Evolutionary conservation across 2,329 filamentous ascomycete genomes (phyloP), one percentile per base, ranked within the genome.

Genomic region (Claviceps capensis): DNA sequence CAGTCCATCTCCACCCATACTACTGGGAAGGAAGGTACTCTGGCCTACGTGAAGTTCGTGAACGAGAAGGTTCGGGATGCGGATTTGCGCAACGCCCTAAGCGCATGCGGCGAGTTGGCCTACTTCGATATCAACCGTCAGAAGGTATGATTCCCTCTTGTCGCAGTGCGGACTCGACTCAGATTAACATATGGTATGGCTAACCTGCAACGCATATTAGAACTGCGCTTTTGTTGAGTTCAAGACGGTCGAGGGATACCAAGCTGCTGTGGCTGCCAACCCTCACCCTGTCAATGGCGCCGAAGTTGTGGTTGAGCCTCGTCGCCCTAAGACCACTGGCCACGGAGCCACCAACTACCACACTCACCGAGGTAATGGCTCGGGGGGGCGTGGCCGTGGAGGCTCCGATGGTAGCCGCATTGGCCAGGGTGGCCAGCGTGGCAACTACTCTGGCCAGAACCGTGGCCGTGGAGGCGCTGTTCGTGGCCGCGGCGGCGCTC

Each of bases 171-270:
- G 4, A 22, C 14, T 17, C 5, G 22, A 17, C 14, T 34, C 8
- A 8, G 11, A 45, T 16, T 1, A 40, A 13, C 5, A 40, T 3
- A 17, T n/a, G 36, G 40, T 5, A 16, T 43, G 46, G 19, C 51
- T 52, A 37, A 52, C 47, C 3, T 34, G 16, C 30, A 49, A 43
- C 30, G 49, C 42, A 30, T 64, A 11, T 34, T 34, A 95, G 91
- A 96, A 93, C 77, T 96, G 89, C 64, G 93, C 93, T 26, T 97
- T 97, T 65, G 88, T 96, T 54, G 93, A 98, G 68, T 98, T 93
- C 69, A 85, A 83, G 64, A 86, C 84, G 47, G 66, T 81, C 22
- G 82, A 89, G 52, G 88, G 82, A 47, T 96, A 95, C 71, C 79
- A 88, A 67, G 85, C 86, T 56, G 93, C 93, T 44, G 77, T 88